These are phyloP conservation scores for Cyberlindnera mrakii DNA, from an alignment of 805 yeast genomes.

Conservation along the genomic window DNA sequence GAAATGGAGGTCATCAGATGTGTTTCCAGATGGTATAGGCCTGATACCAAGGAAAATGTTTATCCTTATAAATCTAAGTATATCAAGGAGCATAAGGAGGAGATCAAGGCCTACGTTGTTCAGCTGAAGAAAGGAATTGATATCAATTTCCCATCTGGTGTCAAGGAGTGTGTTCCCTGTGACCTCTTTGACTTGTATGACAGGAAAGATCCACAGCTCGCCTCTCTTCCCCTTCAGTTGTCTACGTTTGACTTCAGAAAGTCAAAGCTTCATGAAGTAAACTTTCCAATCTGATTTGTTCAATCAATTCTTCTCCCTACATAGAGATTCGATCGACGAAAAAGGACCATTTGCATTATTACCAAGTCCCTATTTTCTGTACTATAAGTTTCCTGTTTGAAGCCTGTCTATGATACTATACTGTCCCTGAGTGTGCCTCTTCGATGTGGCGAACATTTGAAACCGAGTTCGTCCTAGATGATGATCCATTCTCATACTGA, in stretches of 20 bases:
- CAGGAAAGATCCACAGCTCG: conserved; percentile 11
- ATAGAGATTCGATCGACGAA: no score
- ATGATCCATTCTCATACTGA: background rate
- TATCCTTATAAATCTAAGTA: conserved; percentile 13
- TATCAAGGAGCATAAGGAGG: conserved; percentile 7
- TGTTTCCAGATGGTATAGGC: conserved; percentile 14
- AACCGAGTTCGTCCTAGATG: no score
- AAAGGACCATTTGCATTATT: no score
- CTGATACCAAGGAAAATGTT: conserved; percentile 7
- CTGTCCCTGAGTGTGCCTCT: no score
- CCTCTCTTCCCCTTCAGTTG: conserved; percentile 29
- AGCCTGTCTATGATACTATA: no score
- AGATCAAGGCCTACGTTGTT: conserved; percentile 8
- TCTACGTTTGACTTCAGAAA: conserved; percentile 17
- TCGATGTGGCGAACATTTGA: no score
- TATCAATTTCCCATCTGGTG: conserved; percentile 2
- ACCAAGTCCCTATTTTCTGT: no score
- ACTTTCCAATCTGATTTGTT: no score
- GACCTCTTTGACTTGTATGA: conserved; percentile 12
- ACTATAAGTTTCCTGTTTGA: no score
- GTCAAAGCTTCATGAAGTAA: no score
- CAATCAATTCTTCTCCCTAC: no score
- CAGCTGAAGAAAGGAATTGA: conserved; percentile 5
- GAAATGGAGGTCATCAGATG: conserved; percentile 7
- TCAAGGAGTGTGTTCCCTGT: conserved; percentile 4